These are phyloP conservation scores for Ceratopteris richardii DNA, from an alignment of 75 land plant species.

Conservation along the genomic window DNA sequence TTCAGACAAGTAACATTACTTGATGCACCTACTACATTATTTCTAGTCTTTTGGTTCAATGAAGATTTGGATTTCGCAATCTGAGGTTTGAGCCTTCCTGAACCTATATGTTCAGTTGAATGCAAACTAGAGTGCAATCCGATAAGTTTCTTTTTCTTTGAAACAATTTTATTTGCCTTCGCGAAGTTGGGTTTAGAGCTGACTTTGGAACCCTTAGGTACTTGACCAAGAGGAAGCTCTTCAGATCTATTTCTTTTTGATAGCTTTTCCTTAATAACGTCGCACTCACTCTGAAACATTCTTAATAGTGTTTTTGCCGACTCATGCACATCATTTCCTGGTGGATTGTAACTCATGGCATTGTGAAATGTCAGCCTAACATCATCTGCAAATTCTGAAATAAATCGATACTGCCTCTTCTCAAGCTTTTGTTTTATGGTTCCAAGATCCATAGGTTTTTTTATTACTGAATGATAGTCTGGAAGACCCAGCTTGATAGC, in stretches of 20 bases:
- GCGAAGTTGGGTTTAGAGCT: too few species aligned
- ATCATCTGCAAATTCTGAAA: slow-evolving; percentile 57
- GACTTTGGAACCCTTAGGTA: too few species aligned
- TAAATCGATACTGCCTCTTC: slow-evolving; percentile 34
- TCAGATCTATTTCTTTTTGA: slow-evolving; percentile 1
- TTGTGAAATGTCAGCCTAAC: slow-evolving; percentile 58
- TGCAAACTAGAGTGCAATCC: neutral
- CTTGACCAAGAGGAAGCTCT: neutral
- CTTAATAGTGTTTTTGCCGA: slow-evolving; percentile 41
- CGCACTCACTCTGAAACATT: slow-evolving; percentile 52
- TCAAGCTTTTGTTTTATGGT: slow-evolving; percentile 47
- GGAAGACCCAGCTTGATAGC: slow-evolving; percentile 45
- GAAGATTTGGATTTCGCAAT: neutral
- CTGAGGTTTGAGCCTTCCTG: neutral
- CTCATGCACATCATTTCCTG: slow-evolving; percentile 51
- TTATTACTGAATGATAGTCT: slow-evolving; percentile 54
- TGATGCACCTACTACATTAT: neutral
- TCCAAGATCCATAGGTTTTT: slow-evolving; percentile 77
- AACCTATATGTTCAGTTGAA: neutral
- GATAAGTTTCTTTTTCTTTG: neutral
- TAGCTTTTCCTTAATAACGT: slow-evolving; percentile 9
- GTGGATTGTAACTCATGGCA: slow-evolving; percentile 66
- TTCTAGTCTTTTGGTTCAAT: neutral
- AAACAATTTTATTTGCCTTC: neutral
- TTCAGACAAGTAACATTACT: neutral